These are phyloP conservation scores for Pseudogymnoascus sp. DNA, from an alignment of 2,329 filamentous ascomycete species.

Conservation along the genomic window DNA sequence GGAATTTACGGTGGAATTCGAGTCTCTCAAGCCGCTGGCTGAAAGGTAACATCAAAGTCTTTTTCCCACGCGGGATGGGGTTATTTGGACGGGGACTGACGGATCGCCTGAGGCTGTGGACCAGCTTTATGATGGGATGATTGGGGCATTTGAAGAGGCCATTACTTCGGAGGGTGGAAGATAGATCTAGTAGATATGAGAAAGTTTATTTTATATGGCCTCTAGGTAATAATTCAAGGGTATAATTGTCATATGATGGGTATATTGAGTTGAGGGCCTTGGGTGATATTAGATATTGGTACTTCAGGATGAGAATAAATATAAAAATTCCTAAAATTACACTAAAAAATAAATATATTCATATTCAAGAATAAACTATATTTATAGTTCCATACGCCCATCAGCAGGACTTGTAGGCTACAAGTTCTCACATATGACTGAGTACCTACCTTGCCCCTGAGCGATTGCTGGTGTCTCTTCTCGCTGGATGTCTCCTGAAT, in stretches of 20 bases:
- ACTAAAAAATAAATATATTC: not conserved
- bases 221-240: not conserved
- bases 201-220: not conserved
- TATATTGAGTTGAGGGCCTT: not conserved
- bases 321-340: not conserved
- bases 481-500: not conserved
- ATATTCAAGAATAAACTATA: not conserved
- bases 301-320: not conserved
- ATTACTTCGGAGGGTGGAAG: not conserved
- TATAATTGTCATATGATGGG: not conserved
- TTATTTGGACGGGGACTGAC: conserved; percentile 19
- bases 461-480: not conserved
- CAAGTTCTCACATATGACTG: not conserved
- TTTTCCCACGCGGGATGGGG: conserved; percentile 16
- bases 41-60: conserved; percentile 16
- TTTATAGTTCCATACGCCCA: not conserved
- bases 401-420: not conserved
- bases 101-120: conserved; percentile 14
- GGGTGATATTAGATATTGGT: not conserved
- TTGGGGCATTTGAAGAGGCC: not conserved
- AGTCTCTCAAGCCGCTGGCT: conserved; percentile 18
- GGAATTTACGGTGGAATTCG: conserved; percentile 18
- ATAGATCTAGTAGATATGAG: not conserved
- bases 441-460: not conserved
- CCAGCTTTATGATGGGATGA: conserved; percentile 18